A percentile compares a stretch with the other conserved stretches of the same genome.
Evolutionary conservation across 768 basidiomycete species (phyloP).

Genomic region (Tricholoma sp.): DNA sequence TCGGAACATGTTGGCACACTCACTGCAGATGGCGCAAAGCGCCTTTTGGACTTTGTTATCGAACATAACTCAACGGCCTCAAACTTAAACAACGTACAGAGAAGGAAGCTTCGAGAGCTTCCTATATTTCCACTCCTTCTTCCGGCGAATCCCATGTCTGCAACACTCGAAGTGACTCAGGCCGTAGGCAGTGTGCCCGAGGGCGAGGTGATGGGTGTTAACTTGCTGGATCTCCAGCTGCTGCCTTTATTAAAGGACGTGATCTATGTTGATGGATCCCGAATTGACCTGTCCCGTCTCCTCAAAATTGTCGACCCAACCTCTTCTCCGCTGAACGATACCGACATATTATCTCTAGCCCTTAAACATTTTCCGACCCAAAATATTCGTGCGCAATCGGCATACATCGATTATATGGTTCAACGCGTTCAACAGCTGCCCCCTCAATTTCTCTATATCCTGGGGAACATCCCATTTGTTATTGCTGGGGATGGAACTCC

Average conservation of each 20-base stretch:
- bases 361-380: constrained; percentile 25
- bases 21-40: neutral
- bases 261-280: constrained; percentile 25
- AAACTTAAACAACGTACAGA: neutral
- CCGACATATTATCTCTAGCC: constrained; percentile 23
- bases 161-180: neutral
- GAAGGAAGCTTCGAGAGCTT: constrained; percentile 3
- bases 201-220: neutral
- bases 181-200: neutral
- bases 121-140: constrained; percentile 3
- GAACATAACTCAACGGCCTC: neutral
- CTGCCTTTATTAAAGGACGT: constrained; percentile 18
- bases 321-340: constrained; percentile 12
- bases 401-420: constrained; percentile 23
- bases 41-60: neutral
- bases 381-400: constrained; percentile 18
- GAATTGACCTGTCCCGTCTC: constrained; percentile 17
- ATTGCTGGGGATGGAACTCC: constrained; percentile 13
- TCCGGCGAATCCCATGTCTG: neutral
- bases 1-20: neutral
- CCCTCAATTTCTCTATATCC: constrained; percentile 16
- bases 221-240: constrained; percentile 22
- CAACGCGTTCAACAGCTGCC: constrained; percentile 19
- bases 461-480: constrained; percentile 26
- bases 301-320: constrained; percentile 20